phyloP scores from a whole-genome alignment of 148 eudicot species.

The Mesembryanthemum crystallinum region DNA sequence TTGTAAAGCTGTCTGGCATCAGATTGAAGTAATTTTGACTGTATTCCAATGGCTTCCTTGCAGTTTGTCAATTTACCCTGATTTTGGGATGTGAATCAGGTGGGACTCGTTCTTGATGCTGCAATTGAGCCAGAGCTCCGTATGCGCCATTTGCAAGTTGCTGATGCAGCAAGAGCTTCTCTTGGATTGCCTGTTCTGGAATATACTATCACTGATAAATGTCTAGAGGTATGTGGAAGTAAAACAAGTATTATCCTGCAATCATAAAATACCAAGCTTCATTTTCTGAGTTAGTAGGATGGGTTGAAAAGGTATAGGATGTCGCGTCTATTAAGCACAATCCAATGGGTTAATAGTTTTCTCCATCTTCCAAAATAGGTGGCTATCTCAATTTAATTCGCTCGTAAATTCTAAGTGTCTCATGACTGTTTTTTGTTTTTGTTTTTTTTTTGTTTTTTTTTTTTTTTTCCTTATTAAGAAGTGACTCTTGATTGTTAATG shows the following conservation, averaged over 20 bases:
- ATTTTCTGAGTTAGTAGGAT: background rate
- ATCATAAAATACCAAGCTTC: background rate
- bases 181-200: conserved; percentile 89
- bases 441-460: background rate
- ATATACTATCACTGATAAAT: conserved; percentile 71
- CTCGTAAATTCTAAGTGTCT: background rate
- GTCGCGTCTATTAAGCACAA: background rate
- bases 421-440: background rate
- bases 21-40: background rate
- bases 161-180: conserved; percentile 91
- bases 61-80: conserved; percentile 15
- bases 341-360: background rate
- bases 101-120: conserved; percentile 89
- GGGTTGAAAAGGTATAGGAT: background rate
- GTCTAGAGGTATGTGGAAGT: conserved; percentile 48
- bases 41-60: conserved; percentile 7
- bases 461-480: no score
- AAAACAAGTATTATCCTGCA: background rate
- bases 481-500: no score
- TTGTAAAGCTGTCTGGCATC: background rate
- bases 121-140: conserved; percentile 80
- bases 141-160: conserved; percentile 79
- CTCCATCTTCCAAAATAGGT: background rate
- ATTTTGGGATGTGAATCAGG: conserved; percentile 41
- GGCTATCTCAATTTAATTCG: background rate